Conservation (phyloP, 352 stramenopile species). For the Globisporangium acanthophoron region DNA sequence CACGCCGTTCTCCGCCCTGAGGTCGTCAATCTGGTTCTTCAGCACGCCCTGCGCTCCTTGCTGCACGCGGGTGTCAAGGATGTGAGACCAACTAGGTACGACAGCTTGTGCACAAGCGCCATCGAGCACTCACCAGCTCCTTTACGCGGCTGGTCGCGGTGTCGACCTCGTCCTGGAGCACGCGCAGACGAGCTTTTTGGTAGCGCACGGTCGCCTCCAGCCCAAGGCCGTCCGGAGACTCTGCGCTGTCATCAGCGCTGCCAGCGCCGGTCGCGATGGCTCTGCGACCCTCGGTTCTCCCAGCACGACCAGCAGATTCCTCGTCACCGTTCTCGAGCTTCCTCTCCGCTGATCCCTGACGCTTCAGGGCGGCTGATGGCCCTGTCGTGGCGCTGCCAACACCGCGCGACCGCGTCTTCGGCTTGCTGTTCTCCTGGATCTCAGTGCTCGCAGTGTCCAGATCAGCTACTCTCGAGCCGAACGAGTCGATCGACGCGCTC, state of each 20-base stretch:
- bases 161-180: constrained; percentile 69
- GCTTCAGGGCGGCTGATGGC: background rate
- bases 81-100: background rate
- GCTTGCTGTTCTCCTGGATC: constrained; percentile 1
- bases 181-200: constrained; percentile 64
- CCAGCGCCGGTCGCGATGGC: background rate
- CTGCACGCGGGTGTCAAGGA: constrained; percentile 19
- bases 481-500: constrained; percentile 50
- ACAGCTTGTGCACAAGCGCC: background rate
- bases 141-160: constrained; percentile 26
- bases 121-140: constrained; percentile 34
- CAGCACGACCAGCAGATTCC: background rate
- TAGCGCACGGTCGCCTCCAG: constrained; percentile 62
- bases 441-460: background rate
- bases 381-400: background rate
- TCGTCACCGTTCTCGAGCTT: background rate
- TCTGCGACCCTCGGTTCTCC: background rate
- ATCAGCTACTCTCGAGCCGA: constrained; percentile 11
- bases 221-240: constrained; percentile 32
- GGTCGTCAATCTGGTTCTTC: constrained; percentile 37
- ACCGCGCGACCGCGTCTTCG: background rate
- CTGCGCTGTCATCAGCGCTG: background rate
- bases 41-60: constrained; percentile 26
- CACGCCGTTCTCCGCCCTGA: constrained; percentile 38
- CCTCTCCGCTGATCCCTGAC: background rate